Conservation (phyloP, 192 early-diverging fungal genomes). For the Paraglomus brasilianum region DNA sequence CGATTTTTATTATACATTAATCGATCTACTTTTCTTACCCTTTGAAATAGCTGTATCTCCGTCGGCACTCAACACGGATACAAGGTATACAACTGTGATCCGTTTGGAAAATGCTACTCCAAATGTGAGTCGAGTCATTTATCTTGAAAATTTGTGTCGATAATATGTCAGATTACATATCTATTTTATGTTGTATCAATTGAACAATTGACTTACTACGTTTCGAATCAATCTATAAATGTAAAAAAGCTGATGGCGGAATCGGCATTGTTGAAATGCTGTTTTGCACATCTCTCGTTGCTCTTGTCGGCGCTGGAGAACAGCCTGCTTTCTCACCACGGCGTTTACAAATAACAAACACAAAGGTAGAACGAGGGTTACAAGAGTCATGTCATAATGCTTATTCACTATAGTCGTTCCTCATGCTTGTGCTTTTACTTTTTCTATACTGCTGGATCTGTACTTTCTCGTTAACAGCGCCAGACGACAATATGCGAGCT, state of each 20-base stretch:
- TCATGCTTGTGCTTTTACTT: too few relatives aligned
- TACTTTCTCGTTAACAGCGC: constrained; percentile 50
- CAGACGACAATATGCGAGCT: constrained; percentile 98
- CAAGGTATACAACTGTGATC: constrained; percentile 97
- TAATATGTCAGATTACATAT: too few relatives aligned
- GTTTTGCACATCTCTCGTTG: constrained; percentile 95
- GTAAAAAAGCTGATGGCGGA: constrained; percentile 68
- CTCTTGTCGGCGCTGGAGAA: constrained; percentile 91
- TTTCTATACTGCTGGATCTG: not conserved
- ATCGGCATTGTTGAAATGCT: constrained; percentile 97
- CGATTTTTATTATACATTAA: not conserved
- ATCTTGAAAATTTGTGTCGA: too few relatives aligned
- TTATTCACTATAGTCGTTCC: too few relatives aligned
- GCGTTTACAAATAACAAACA: constrained; percentile 92
- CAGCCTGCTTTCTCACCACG: constrained; percentile 85
- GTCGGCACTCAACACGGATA: constrained; percentile 84
- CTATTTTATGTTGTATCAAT: not conserved
- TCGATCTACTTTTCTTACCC: constrained; percentile 19
- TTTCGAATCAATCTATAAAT: constrained; percentile 1
- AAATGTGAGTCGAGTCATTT: constrained; percentile 57
- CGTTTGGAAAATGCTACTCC: constrained; percentile 91
- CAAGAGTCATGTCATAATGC: not conserved
- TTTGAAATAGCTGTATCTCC: constrained; percentile 72
- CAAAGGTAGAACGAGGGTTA: constrained; percentile 67
- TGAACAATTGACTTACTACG: not conserved